Evolutionary conservation across 2,329 filamentous ascomycete species (phyloP).

Genomic region (Colletotrichum sp.): DNA sequence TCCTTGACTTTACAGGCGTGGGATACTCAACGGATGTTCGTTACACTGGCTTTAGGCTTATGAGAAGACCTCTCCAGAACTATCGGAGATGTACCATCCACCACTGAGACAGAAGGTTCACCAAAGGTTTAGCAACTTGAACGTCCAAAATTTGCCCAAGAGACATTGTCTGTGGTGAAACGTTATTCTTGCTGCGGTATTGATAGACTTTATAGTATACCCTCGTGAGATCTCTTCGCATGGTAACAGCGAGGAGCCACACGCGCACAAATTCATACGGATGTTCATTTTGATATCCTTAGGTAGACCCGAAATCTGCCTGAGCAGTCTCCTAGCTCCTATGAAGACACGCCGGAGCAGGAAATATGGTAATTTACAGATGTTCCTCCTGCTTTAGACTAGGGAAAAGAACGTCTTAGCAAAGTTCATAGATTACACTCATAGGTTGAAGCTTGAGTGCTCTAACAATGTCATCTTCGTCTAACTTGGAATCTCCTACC

Average conservation of each 20-base stretch:
- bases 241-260: not conserved
- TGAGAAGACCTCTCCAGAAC: not conserved
- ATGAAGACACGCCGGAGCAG: not conserved
- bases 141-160: no score
- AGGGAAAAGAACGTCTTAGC: rapidly evolving
- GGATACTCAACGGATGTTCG: not conserved
- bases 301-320: not conserved
- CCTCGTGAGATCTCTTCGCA: not conserved
- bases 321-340: not conserved
- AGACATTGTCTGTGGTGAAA: no score
- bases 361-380: no score
- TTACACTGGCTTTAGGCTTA: not conserved
- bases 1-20: not conserved
- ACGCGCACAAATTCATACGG: not conserved
- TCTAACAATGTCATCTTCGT: not conserved
- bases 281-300: not conserved
- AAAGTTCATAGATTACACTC: no score
- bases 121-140: not conserved
- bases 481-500: not conserved
- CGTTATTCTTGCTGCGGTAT: no score
- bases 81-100: not conserved
- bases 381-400: not conserved
- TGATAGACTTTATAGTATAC: not conserved
- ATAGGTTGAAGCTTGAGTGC: not conserved
- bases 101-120: not conserved